A percentile compares a stretch with the other conserved stretches of the same genome.
These are phyloP conservation scores for Teratosphaeria viscida DNA, from an alignment of 2,329 filamentous ascomycete species.

Conservation along the genomic window DNA sequence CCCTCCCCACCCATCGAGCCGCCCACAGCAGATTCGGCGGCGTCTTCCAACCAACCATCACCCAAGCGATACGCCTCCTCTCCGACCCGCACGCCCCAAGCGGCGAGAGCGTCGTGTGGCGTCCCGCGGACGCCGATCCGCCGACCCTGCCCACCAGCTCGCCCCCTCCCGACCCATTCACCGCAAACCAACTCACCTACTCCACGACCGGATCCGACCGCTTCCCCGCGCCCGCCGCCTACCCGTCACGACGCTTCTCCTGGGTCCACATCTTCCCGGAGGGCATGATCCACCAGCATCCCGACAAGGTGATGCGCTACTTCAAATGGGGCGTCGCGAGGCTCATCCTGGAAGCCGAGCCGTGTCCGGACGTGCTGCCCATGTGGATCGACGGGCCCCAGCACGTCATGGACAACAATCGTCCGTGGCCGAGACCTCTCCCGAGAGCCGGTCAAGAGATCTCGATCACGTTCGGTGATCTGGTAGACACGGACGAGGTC, in stretches of 20 bases:
- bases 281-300: conserved; percentile 83
- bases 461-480: conserved; percentile 67
- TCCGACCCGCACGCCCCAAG: conserved; percentile 38
- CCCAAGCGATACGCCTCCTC: conserved; percentile 73
- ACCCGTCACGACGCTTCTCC: conserved; percentile 55
- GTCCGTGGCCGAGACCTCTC: conserved; percentile 67
- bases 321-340: conserved; percentile 97
- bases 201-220: conserved; percentile 56
- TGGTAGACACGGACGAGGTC: conserved; percentile 58
- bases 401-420: conserved; percentile 74
- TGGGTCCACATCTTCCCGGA: conserved; percentile 98
- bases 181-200: conserved; percentile 44
- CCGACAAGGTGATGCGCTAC: conserved; percentile 71
- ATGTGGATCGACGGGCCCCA: conserved; percentile 93
- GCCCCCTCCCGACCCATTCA: conserved; percentile 45
- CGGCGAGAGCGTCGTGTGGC: not conserved
- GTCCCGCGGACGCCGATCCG: not conserved
- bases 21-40: conserved; percentile 72
- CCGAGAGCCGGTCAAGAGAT: conserved; percentile 64
- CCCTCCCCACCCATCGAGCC: conserved; percentile 75
- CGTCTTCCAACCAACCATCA: conserved; percentile 79
- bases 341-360: conserved; percentile 79
- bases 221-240: conserved; percentile 63
- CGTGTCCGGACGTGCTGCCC: conserved; percentile 77
- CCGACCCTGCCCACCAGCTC: conserved; percentile 2